phyloP scores from a whole-genome alignment of 345 rosid species.

The Salix suchowensis region DNA sequence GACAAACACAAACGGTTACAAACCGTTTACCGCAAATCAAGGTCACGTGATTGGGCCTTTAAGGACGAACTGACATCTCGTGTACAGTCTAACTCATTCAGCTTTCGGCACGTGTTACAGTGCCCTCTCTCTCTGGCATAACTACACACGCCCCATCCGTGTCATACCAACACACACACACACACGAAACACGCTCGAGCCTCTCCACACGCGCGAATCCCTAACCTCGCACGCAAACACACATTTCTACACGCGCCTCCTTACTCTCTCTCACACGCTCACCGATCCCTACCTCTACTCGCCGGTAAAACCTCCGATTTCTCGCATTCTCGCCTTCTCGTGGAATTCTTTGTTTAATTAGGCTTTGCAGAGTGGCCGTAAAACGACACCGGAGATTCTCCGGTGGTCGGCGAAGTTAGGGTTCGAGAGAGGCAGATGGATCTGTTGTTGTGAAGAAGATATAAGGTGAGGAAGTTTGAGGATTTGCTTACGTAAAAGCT shows the following conservation, averaged over 20 bases:
- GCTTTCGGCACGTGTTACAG: conserved; percentile 34
- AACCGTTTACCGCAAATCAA: neutral
- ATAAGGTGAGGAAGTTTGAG: neutral
- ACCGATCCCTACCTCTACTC: conserved; percentile 27
- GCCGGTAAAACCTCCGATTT: conserved; percentile 38
- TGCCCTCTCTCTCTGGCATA: conserved; percentile 24
- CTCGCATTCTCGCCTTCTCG: conserved; percentile 11
- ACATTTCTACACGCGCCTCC: conserved; percentile 49
- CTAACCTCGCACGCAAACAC: conserved; percentile 36
- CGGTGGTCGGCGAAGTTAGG: conserved; percentile 17
- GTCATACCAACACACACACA: conserved; percentile 40
- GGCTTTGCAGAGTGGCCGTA: conserved; percentile 13
- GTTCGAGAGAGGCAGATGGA: conserved; percentile 8
- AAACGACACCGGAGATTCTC: conserved; percentile 19
- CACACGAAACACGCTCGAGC: conserved; percentile 58
- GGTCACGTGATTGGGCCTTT: conserved; percentile 27
- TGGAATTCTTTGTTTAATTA: neutral
- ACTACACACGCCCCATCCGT: conserved; percentile 72
- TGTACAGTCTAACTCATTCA: conserved; percentile 11
- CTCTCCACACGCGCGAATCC: conserved; percentile 64
- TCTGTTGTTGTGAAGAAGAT: conserved; percentile 10
- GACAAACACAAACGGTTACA: neutral
- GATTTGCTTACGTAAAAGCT: neutral
- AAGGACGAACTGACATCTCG: conserved; percentile 17
- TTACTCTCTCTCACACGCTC: conserved; percentile 9